phyloP scores from a whole-genome alignment of 345 rosid species.

The Erysimum cheiranthoides region DNA sequence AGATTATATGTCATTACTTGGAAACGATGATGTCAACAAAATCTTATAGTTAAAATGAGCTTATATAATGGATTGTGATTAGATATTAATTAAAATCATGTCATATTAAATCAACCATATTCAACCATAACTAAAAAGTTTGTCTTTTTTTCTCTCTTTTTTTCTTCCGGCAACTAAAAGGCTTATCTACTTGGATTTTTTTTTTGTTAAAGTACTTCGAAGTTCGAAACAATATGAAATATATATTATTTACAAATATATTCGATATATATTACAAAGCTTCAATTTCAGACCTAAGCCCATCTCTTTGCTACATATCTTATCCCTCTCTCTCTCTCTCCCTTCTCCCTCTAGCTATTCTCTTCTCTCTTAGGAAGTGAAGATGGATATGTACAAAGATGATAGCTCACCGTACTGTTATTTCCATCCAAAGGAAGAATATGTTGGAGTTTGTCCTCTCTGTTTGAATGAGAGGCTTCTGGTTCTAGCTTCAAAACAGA shows the following conservation, averaged over 20 bases:
- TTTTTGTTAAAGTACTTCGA: slow-evolving; percentile 9
- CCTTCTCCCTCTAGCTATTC: neutral
- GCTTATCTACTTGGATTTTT: slow-evolving; percentile 34
- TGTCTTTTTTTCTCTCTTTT: neutral
- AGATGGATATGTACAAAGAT: slow-evolving; percentile 67
- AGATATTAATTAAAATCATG: slow-evolving; percentile 9
- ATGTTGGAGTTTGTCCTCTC: slow-evolving; percentile 77
- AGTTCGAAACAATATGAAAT: slow-evolving; percentile 15
- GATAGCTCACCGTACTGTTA: slow-evolving; percentile 70
- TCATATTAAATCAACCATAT: slow-evolving; percentile 20
- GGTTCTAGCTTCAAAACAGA: slow-evolving; percentile 73
- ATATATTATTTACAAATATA: neutral
- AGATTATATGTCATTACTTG: slow-evolving; percentile 7
- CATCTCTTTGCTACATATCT: slow-evolving; percentile 23
- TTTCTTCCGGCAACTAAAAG: slow-evolving; percentile 32
- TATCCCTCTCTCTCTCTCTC: slow-evolving; percentile 15
- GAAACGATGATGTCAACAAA: slow-evolving; percentile 28
- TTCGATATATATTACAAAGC: slow-evolving; percentile 36
- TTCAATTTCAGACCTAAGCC: slow-evolving; percentile 31
- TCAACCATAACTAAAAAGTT: slow-evolving; percentile 6
- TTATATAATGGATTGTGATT: neutral
- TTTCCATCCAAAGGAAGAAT: slow-evolving; percentile 72
- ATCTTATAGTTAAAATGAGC: neutral
- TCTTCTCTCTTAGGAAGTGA: slow-evolving; percentile 25
- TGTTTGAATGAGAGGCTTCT: slow-evolving; percentile 91